These are phyloP conservation scores for Aegilops umbellulata DNA, from an alignment of 176 grass and related monocot species.

Conservation along the genomic window DNA sequence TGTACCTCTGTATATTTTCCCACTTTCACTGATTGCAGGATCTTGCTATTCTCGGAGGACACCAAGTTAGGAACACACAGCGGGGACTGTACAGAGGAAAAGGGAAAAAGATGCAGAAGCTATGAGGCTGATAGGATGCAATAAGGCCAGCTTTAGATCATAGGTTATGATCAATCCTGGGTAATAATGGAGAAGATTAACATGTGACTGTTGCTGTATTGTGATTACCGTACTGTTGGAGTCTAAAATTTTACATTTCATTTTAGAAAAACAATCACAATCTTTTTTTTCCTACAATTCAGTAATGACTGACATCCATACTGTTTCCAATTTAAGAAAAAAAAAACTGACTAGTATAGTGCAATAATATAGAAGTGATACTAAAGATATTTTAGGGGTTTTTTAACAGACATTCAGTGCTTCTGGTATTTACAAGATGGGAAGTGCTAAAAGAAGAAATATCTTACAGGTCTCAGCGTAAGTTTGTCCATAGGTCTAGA, in stretches of 20 bases:
- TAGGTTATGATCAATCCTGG: neutral
- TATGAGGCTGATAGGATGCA: constrained; percentile 1
- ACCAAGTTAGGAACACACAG: constrained; percentile 82
- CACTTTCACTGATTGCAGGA: constrained; percentile 69
- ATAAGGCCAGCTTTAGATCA: neutral
- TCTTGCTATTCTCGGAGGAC: constrained; percentile 56
- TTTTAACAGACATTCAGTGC: neutral
- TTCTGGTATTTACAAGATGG: constrained; percentile 27
- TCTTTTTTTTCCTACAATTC: neutral
- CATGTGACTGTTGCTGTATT: neutral
- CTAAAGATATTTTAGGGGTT: constrained; percentile 18
- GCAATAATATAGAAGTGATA: neutral
- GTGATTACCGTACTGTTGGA: neutral
- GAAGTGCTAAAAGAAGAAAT: neutral
- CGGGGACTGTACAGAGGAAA: constrained; percentile 52
- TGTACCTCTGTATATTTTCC: constrained; percentile 94
- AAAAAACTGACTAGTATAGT: neutral
- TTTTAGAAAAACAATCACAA: neutral
- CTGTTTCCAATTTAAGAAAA: neutral
- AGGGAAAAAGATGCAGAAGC: neutral
- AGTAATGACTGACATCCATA: neutral
- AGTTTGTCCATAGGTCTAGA: constrained; percentile 58
- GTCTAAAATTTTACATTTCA: neutral
- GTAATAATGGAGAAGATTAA: neutral
- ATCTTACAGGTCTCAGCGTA: constrained; percentile 73